Conservation (phyloP, 805 yeast genomes). For the Pichia phayaonensis region DNA sequence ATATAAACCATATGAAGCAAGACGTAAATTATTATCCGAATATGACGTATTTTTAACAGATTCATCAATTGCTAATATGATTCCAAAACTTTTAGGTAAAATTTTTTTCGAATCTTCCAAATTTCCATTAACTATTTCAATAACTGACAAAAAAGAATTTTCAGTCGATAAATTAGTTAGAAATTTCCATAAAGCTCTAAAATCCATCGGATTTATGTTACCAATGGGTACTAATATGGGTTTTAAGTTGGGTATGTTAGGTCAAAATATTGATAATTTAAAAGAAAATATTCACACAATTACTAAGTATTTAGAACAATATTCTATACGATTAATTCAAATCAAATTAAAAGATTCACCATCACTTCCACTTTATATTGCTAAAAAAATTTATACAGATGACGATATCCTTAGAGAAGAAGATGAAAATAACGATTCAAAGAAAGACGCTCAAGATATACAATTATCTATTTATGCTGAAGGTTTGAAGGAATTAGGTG, state of each 20-base stretch:
- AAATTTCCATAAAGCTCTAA: conserved; percentile 50
- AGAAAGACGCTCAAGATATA: conserved; percentile 28
- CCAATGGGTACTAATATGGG: conserved; percentile 68
- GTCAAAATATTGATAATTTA: conserved; percentile 40
- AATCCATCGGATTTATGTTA: conserved; percentile 52
- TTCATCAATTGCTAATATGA: conserved; percentile 66
- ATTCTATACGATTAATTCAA: conserved; percentile 48
- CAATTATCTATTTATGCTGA: conserved; percentile 54
- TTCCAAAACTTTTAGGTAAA: conserved; percentile 82
- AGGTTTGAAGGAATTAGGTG: conserved; percentile 75
- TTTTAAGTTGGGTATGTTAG: conserved; percentile 56
- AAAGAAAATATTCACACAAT: conserved; percentile 55
- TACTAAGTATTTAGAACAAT: conserved; percentile 35
- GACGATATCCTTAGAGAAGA: conserved; percentile 38
- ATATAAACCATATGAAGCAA: conserved; percentile 82
- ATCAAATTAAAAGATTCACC: conserved; percentile 70
- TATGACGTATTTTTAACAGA: conserved; percentile 80
- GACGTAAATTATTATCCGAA: conserved; percentile 61
- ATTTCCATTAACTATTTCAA: conserved; percentile 58
- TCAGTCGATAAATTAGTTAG: conserved; percentile 45
- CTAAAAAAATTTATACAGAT: conserved; percentile 43
- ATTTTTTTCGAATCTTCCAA: conserved; percentile 57
- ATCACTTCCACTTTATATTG: conserved; percentile 72
- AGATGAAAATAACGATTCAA: conserved; percentile 12
- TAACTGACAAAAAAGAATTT: conserved; percentile 19